phyloP scores from a whole-genome alignment of 257 asterid species.

The Craterostigma plantagineum region DNA sequence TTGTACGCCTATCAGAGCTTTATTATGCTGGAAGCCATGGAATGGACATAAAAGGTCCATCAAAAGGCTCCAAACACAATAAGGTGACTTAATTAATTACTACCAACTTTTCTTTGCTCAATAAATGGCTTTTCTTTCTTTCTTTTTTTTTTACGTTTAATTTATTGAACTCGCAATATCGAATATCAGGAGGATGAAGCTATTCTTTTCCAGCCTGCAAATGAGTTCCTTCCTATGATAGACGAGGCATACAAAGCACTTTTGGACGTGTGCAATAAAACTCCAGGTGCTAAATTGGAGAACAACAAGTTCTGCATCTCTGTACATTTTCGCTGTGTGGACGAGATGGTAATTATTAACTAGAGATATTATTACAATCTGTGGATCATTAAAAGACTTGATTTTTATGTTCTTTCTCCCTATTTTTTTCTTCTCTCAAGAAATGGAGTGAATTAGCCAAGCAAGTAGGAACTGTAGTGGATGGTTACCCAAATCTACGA shows the following conservation, averaged over 20 bases:
- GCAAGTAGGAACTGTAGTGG: slow-evolving; percentile 29
- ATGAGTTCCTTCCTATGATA: slow-evolving; percentile 83
- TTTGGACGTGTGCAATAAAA: slow-evolving; percentile 40
- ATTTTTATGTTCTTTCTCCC: too few species aligned
- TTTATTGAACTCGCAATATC: too few species aligned
- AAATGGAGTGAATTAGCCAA: slow-evolving; percentile 50
- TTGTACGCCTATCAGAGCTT: slow-evolving; percentile 81
- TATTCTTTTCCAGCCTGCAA: slow-evolving; percentile 69
- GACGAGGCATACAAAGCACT: slow-evolving; percentile 59
- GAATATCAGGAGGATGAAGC: slow-evolving; percentile 24
- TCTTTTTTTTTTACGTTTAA: too few species aligned
- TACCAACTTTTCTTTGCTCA: too few species aligned
- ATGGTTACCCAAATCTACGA: slow-evolving; percentile 35
- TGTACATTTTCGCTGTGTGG: slow-evolving; percentile 90
- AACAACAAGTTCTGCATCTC: slow-evolving; percentile 80
- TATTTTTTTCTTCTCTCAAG: slow-evolving; percentile 23
- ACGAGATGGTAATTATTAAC: slow-evolving; percentile 93
- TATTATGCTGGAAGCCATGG: slow-evolving; percentile 99
- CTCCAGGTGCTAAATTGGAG: slow-evolving; percentile 67
- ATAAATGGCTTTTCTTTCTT: too few species aligned
- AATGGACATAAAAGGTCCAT: slow-evolving; percentile 96
- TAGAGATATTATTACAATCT: too few species aligned
- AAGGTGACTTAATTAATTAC: too few species aligned
- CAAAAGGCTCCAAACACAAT: slow-evolving; percentile 46
- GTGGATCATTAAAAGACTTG: too few species aligned